Evolutionary conservation across 2,329 filamentous ascomycete species (phyloP).

Genomic region (Pestalotiopsis fici): DNA sequence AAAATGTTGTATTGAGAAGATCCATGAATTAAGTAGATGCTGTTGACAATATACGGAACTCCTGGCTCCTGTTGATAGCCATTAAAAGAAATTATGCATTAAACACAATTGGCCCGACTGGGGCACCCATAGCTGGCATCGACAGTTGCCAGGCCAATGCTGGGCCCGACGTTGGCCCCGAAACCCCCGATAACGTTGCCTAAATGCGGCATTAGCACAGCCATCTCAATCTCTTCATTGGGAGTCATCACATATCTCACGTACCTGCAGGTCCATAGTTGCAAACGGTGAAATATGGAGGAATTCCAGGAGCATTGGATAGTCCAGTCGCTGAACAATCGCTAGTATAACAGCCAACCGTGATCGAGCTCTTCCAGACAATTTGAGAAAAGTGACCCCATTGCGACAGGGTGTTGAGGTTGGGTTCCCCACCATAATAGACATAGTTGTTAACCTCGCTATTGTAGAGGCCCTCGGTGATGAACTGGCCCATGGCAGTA

Average conservation of each 20-base stretch:
- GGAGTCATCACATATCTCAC: background rate
- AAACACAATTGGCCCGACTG: background rate
- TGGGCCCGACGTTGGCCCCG: background rate
- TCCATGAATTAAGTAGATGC: background rate
- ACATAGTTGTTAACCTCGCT: background rate
- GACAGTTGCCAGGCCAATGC: background rate
- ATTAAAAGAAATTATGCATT: background rate
- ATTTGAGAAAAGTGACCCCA: constrained; percentile 5
- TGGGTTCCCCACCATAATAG: background rate
- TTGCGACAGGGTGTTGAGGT: background rate
- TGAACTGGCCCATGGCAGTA: background rate
- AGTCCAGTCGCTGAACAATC: background rate
- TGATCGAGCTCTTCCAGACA: background rate
- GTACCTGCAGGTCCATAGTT: background rate
- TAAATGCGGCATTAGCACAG: background rate
- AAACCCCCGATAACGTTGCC: background rate
- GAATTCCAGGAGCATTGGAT: background rate
- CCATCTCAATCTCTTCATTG: background rate
- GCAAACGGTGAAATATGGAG: constrained; percentile 4
- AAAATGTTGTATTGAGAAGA: too few species aligned
- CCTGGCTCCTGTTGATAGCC: background rate
- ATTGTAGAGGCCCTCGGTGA: constrained; percentile 2
- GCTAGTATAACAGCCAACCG: background rate
- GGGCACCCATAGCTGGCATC: background rate
- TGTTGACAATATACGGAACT: background rate